phyloP scores from a whole-genome alignment of 1,139 yeast species.

The Suhomyces guaymorum region DNA sequence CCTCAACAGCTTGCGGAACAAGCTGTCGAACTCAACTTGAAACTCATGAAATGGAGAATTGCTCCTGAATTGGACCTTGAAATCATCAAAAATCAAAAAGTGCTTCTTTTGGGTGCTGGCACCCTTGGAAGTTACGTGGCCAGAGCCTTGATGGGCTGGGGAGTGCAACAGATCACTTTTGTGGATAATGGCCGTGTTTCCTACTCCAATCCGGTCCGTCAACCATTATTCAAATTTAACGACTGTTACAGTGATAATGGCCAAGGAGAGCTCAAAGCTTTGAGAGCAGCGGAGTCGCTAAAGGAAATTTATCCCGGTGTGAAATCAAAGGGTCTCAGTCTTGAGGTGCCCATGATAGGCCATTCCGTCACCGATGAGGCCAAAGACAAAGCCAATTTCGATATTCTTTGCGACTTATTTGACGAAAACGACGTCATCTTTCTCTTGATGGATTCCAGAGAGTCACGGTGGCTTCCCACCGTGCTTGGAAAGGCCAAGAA shows the following conservation, averaged over 20 bases:
- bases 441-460: slow-evolving; percentile 89
- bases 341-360: slow-evolving; percentile 95
- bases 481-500: slow-evolving; percentile 64
- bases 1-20: slow-evolving; percentile 84
- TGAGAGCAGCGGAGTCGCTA: slow-evolving; percentile 71
- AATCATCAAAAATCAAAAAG: slow-evolving; percentile 55
- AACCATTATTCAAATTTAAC: slow-evolving; percentile 74
- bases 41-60: slow-evolving; percentile 95
- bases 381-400: slow-evolving; percentile 52
- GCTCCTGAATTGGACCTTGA: slow-evolving; percentile 81
- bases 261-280: slow-evolving; percentile 70
- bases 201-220: slow-evolving; percentile 93
- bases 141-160: slow-evolving; percentile 90
- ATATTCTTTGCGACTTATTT: slow-evolving; percentile 53
- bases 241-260: slow-evolving; percentile 67
- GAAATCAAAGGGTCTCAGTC: slow-evolving; percentile 54
- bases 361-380: slow-evolving; percentile 67
- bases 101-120: slow-evolving; percentile 90
- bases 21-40: slow-evolving; percentile 85
- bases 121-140: slow-evolving; percentile 93
- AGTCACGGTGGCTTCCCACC: slow-evolving; percentile 95
- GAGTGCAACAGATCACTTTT: slow-evolving; percentile 78
- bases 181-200: slow-evolving; percentile 90
- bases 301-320: slow-evolving; percentile 78
- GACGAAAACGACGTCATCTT: slow-evolving; percentile 73